These are phyloP conservation scores for Nannochloris sp. DNA, from an alignment of 139 green algal species.

Conservation along the genomic window DNA sequence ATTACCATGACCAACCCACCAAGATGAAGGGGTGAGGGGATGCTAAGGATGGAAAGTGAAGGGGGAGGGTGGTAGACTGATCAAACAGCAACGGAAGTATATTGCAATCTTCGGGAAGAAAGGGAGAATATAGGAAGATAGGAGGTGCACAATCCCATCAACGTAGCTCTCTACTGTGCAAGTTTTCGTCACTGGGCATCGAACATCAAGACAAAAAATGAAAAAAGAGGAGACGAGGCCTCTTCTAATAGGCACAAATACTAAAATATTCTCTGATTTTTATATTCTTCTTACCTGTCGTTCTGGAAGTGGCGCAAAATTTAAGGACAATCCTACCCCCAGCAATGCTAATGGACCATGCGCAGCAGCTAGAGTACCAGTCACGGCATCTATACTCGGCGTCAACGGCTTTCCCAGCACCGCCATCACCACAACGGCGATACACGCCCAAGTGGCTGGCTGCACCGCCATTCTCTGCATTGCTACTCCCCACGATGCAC, in stretches of 20 bases:
- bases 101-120: neutral
- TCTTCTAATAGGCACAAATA: too few species aligned
- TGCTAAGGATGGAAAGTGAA: neutral
- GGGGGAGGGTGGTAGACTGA: neutral
- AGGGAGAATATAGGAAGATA: too few species aligned
- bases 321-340: slow-evolving; percentile 13
- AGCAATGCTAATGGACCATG: slow-evolving; percentile 23
- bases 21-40: neutral
- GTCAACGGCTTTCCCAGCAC: slow-evolving; percentile 5
- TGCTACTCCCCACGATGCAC: neutral
- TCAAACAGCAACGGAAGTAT: too few species aligned
- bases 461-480: slow-evolving; percentile 4
- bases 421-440: slow-evolving; percentile 2
- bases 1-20: too few species aligned
- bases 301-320: neutral
- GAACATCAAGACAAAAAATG: neutral
- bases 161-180: neutral
- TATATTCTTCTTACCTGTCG: slow-evolving; percentile 19
- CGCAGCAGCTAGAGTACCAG: slow-evolving; percentile 6
- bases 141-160: too few species aligned
- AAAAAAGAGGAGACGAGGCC: neutral
- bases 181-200: neutral
- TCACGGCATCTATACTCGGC: slow-evolving; percentile 11
- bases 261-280: too few species aligned
- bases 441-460: slow-evolving; percentile 19